Percentiles rank a stretch among this genome's conserved stretches.
These are phyloP conservation scores for Colletotrichum siamense DNA, from an alignment of 2,329 filamentous ascomycete genomes.

Conservation along the genomic window DNA sequence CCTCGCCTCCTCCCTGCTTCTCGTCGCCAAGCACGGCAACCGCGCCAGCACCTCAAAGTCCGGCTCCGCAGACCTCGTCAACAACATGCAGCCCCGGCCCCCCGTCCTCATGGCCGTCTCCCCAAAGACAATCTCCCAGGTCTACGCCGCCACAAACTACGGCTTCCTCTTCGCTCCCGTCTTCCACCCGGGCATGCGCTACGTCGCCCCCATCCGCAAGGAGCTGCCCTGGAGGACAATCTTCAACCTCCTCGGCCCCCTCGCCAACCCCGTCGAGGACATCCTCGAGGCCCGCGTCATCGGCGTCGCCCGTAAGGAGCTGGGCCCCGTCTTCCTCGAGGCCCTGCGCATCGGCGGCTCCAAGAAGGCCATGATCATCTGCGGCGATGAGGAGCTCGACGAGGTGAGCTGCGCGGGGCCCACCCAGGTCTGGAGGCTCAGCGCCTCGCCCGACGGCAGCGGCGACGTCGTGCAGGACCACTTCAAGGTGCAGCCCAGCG, in stretches of 20 bases:
- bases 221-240: constrained; percentile 94
- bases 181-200: constrained; percentile 94
- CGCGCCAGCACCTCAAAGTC: constrained; percentile 94
- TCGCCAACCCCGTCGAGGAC: constrained; percentile 89
- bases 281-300: constrained; percentile 87
- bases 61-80: constrained; percentile 90
- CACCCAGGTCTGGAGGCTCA: constrained; percentile 87
- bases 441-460: constrained; percentile 36
- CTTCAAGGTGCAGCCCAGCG: constrained; percentile 80
- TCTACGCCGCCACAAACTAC: constrained; percentile 87
- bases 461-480: constrained; percentile 66
- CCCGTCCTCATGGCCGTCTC: constrained; percentile 78
- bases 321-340: constrained; percentile 89
- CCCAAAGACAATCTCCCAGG: constrained; percentile 70
- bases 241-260: constrained; percentile 93
- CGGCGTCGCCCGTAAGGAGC: constrained; percentile 87
- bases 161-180: constrained; percentile 94
- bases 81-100: constrained; percentile 72
- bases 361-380: constrained; percentile 87
- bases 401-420: constrained; percentile 91
- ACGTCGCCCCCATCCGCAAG: constrained; percentile 83
- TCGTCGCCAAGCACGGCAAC: constrained; percentile 96
- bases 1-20: constrained; percentile 81
- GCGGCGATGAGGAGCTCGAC: constrained; percentile 92
- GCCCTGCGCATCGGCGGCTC: constrained; percentile 78